Base-by-base conservation (phyloP, 83 land plant species). In the Diphasiastrum complanatum region DNA sequence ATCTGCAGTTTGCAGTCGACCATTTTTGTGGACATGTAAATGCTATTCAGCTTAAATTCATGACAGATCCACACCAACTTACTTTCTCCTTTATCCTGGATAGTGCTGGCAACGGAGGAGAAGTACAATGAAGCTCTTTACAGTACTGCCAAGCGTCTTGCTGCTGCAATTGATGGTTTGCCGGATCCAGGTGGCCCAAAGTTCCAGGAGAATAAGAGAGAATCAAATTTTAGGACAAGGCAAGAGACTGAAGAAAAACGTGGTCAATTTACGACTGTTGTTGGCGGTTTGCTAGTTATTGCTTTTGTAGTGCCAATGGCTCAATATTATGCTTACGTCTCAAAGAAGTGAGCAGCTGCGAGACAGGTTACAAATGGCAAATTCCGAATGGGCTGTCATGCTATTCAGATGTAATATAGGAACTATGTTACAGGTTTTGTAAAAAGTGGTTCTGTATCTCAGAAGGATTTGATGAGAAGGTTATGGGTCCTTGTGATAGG, bases 241-340 rank as follows among this genome's bases (percentile, higher is more conserved):
- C 76, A 83, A 63, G 92, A 93, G 67, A 93, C 99, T 8, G 99
- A 83, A 26, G 96, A 83, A 71, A 93, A 89, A 48, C 68, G 99
- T 18, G 89, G 96, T 11, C 92, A 85, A 49, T 93, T 93, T 75
- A 70, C 81, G 26, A 79, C 80, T 34, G 92, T 93, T 8, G 99
- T 93, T 64, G 99, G 88, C 12, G 99, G 99, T 30, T 57, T 93
- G 66, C 79, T 93, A 8, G 96, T 89, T 34, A 85, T 93, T 62
- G 99, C 99, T 16, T 93, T 93, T 71, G 89, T 93, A 14, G 98
- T 93, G 64, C 99, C 99, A 25, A 93, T 93, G 99, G 96, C 88
- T 14, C 99, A 93, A 68, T 93, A 93, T 64, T 93, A 83, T 77
- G 99, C 99, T 23, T 93, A 93, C 72, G 86, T 93, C 67, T 91